Evolutionary conservation across 2,329 filamentous ascomycete species (phyloP).

Genomic region (Alternaria infectoria): DNA sequence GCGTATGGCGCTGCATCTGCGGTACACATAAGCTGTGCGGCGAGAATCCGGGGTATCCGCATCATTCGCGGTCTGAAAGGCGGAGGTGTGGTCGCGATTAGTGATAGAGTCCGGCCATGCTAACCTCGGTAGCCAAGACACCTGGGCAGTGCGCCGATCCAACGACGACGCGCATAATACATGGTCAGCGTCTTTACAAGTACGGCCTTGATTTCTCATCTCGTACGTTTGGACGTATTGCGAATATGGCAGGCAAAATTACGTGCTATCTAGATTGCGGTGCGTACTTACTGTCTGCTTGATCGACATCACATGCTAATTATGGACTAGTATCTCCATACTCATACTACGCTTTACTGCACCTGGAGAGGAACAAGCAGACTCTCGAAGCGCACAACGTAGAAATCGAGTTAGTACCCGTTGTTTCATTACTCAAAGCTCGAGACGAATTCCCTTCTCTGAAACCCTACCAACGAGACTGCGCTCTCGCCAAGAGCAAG

Average conservation of each 20-base stretch:
- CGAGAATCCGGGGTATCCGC: conserved; percentile 3
- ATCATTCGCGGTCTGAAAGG: conserved; percentile 1
- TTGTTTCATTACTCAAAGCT: not conserved
- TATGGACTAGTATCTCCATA: conserved; percentile 65
- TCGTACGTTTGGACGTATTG: not conserved
- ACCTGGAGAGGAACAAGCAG: conserved; percentile 64
- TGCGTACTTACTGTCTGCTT: conserved; percentile 46
- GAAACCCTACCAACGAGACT: not conserved
- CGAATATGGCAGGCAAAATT: conserved; percentile 65
- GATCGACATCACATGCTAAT: conserved; percentile 13
- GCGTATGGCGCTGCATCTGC: not conserved
- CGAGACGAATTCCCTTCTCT: not conserved
- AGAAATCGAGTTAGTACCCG: conserved; percentile 66
- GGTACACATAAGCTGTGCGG: not conserved
- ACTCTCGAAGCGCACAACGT: conserved; percentile 65
- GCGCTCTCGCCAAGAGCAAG: not conserved
- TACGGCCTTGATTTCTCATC: conserved; percentile 18
- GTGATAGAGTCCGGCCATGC: conserved; percentile 16
- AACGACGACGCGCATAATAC: conserved; percentile 9
- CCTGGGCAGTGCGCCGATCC: not conserved
- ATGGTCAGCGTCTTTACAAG: not conserved
- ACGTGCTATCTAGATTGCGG: conserved; percentile 72
- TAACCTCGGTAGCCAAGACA: conserved; percentile 36
- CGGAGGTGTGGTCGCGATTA: conserved; percentile 23
- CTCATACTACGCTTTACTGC: conserved; percentile 60